These are phyloP conservation scores for Sistotremastrum niveocremeum DNA, from an alignment of 768 basidiomycete genomes.

Conservation along the genomic window DNA sequence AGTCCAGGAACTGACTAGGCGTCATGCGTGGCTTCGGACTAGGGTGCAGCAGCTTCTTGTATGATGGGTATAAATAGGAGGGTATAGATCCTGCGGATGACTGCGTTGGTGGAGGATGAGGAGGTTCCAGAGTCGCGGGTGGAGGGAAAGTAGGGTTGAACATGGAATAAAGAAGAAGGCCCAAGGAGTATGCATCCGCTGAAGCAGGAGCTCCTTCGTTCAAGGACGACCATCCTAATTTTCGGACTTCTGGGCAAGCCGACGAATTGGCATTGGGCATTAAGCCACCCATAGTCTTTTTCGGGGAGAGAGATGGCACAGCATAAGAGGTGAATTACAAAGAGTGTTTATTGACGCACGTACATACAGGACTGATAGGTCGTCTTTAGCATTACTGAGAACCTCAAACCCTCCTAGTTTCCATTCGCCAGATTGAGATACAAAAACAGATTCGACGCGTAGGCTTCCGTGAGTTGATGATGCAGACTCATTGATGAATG, in stretches of 20 bases:
- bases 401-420: conserved; percentile 91
- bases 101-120: conserved; percentile 66
- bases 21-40: conserved; percentile 69
- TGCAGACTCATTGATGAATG: conserved; percentile 80
- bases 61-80: conserved; percentile 53
- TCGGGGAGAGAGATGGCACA: conserved; percentile 9
- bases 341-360: conserved; percentile 19
- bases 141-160: conserved; percentile 79
- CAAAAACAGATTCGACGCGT: conserved; percentile 63
- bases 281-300: conserved; percentile 51
- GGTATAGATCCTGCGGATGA: conserved; percentile 72
- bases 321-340: conserved; percentile 3
- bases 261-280: conserved; percentile 47
- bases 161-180: conserved; percentile 68
- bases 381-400: conserved; percentile 71
- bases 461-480: conserved; percentile 76
- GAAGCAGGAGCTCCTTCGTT: conserved; percentile 64
- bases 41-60: conserved; percentile 84
- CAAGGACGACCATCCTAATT: conserved; percentile 66
- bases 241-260: conserved; percentile 80
- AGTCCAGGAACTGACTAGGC: conserved; percentile 62
- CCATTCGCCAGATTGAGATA: conserved; percentile 94
- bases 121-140: conserved; percentile 54
- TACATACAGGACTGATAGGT: conserved; percentile 69
- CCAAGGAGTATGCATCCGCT: conserved; percentile 80